phyloP scores from a whole-genome alignment of 2,329 filamentous ascomycete genomes.

The Apiospora hydei region DNA sequence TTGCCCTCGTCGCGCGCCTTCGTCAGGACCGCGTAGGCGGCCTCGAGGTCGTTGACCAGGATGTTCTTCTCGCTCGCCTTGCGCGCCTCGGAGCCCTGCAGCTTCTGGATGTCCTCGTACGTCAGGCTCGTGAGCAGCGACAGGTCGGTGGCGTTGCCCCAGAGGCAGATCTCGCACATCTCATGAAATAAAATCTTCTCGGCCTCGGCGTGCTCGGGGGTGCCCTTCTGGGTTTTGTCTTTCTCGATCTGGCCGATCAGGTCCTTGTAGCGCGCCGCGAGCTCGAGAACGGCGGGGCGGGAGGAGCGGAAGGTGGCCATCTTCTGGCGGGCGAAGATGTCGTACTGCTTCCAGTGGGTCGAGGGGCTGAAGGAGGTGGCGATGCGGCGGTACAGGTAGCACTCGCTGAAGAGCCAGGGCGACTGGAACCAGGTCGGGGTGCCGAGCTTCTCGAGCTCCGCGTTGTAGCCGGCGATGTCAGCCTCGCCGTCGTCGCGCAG shows the following conservation, averaged over 20 bases:
- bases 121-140: slow-evolving; percentile 88
- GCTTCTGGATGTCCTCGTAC: slow-evolving; percentile 95
- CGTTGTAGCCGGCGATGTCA: slow-evolving; percentile 84
- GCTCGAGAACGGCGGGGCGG: slow-evolving; percentile 82
- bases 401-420: slow-evolving; percentile 91
- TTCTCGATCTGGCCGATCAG: slow-evolving; percentile 71
- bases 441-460: slow-evolving; percentile 78
- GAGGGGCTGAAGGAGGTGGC: slow-evolving; percentile 79
- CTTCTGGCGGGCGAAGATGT: slow-evolving; percentile 90
- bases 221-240: slow-evolving; percentile 56
- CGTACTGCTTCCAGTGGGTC: slow-evolving; percentile 86
- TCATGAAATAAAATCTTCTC: slow-evolving; percentile 85
- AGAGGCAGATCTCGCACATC: slow-evolving; percentile 96
- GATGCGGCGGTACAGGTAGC: slow-evolving; percentile 91
- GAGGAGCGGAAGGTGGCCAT: slow-evolving; percentile 92
- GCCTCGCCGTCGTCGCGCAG: slow-evolving; percentile 77
- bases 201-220: slow-evolving; percentile 63
- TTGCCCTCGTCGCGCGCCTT: slow-evolving; percentile 69
- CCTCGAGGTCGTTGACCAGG: slow-evolving; percentile 81
- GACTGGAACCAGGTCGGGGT: slow-evolving; percentile 82
- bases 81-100: slow-evolving; percentile 87
- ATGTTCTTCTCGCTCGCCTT: slow-evolving; percentile 93
- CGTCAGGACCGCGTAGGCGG: slow-evolving; percentile 73
- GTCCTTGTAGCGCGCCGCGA: slow-evolving; percentile 80
- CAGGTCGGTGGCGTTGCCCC: slow-evolving; percentile 96